Percentiles rank a stretch among this genome's conserved stretches.
These are phyloP conservation scores for Mangifera indica DNA, from an alignment of 345 rosid genomes.

Conservation along the genomic window DNA sequence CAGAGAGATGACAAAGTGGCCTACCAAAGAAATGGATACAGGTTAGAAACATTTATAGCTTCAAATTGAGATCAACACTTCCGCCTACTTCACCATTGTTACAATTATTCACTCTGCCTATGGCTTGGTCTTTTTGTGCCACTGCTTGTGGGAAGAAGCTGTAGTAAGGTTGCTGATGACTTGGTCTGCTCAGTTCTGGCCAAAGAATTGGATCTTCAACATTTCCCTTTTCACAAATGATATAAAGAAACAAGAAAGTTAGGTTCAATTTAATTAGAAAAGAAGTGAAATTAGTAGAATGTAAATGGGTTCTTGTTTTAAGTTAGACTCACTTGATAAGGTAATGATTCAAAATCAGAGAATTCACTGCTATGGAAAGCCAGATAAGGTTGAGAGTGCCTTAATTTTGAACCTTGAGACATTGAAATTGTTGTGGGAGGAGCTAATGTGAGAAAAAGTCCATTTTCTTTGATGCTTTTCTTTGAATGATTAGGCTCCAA, in stretches of 20 bases:
- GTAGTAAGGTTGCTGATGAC: conserved; percentile 33
- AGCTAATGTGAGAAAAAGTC: conserved; percentile 50
- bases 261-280: background rate
- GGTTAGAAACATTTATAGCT: conserved; percentile 27
- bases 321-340: conserved; percentile 39
- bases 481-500: conserved; percentile 27
- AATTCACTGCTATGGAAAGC: conserved; percentile 18
- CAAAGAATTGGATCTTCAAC: conserved; percentile 23
- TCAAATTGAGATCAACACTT: conserved; percentile 53
- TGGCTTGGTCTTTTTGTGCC: conserved; percentile 25
- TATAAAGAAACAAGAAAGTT: background rate
- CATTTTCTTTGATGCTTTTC: conserved; percentile 28
- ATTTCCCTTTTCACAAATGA: conserved; percentile 25
- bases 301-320: background rate
- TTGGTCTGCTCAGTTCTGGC: conserved; percentile 17
- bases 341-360: conserved; percentile 32
- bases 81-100: conserved; percentile 37
- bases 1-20: background rate
- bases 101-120: conserved; percentile 9
- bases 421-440: conserved; percentile 32
- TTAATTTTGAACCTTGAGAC: conserved; percentile 24
- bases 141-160: conserved; percentile 42
- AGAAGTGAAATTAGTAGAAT: background rate
- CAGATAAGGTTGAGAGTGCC: conserved; percentile 25
- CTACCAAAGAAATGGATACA: background rate